phyloP scores from a whole-genome alignment of 352 stramenopile genomes.

The Pelagophyceae sp. region DNA sequence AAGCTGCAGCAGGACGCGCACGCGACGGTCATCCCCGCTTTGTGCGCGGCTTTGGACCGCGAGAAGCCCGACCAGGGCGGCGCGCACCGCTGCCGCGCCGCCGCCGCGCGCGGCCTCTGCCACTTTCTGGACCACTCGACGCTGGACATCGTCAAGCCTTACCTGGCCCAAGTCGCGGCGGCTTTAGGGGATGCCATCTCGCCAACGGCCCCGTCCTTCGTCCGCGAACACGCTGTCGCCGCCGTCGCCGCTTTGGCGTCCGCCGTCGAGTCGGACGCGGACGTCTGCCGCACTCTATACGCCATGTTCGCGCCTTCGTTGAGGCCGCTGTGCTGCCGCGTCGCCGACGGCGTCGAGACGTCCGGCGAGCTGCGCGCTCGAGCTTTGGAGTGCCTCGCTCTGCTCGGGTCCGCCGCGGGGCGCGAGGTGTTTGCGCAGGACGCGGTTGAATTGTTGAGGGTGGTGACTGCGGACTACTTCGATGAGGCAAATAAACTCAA shows the following conservation, averaged over 20 bases:
- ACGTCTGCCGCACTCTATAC: background rate
- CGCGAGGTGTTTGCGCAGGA: conserved; percentile 58
- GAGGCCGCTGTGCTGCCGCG: background rate
- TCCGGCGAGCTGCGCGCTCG: conserved; percentile 1
- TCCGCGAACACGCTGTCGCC: conserved; percentile 10
- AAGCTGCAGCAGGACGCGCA: background rate
- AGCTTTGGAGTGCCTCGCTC: conserved; percentile 20
- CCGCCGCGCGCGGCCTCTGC: background rate
- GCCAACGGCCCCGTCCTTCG: background rate
- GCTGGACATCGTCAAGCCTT: background rate
- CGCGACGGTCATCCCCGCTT: background rate
- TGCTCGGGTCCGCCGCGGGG: conserved; percentile 46
- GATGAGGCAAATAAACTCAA: background rate
- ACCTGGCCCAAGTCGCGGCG: background rate
- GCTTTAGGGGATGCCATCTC: background rate
- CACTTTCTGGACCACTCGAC: background rate
- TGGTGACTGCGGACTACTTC: conserved; percentile 56
- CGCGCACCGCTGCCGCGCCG: background rate
- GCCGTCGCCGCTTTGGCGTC: conserved; percentile 9
- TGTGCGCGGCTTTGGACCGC: background rate
- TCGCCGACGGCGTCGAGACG: background rate
- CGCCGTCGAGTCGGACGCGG: background rate
- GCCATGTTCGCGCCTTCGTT: background rate
- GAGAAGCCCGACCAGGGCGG: background rate
- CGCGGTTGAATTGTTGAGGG: conserved; percentile 54